Conservation (phyloP, 129 eudicot genomes). For the Artemisia argyi region DNA sequence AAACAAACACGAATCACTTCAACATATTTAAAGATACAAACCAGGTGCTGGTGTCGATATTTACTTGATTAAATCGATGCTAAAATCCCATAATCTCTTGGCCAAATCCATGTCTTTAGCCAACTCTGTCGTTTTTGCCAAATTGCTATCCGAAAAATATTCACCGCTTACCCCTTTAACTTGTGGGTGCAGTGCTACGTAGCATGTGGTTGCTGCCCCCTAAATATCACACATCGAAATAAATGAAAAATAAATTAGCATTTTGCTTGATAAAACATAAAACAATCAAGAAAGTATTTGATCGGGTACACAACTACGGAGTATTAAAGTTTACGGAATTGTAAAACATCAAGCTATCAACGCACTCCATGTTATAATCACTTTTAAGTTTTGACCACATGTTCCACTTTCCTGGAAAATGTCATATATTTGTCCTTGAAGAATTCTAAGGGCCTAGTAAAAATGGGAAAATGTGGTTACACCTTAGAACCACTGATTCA, state of each 20-base stretch:
- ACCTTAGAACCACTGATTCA: not conserved
- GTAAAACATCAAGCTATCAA: too few relatives aligned
- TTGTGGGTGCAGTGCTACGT: constrained; percentile 55
- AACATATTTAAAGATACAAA: constrained; percentile 5
- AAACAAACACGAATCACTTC: not conserved
- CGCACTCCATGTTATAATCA: too few relatives aligned
- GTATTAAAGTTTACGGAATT: too few relatives aligned
- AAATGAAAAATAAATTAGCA: not conserved
- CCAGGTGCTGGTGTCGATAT: not conserved
- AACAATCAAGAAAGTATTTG: too few relatives aligned
- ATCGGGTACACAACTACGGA: too few relatives aligned
- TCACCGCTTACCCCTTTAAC: constrained; percentile 58
- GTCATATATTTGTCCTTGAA: too few relatives aligned
- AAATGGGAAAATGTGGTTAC: too few relatives aligned
- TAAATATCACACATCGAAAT: constrained; percentile 20
- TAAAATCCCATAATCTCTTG: constrained; percentile 60
- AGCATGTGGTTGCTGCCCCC: constrained; percentile 76
- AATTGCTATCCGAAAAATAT: constrained; percentile 53
- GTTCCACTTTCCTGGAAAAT: too few relatives aligned
- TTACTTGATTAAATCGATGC: constrained; percentile 44
- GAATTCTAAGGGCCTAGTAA: too few relatives aligned
- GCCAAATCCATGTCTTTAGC: constrained; percentile 51
- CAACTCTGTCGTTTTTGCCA: constrained; percentile 42
- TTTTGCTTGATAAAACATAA: not conserved
- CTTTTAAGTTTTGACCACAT: too few relatives aligned